Evolutionary conservation across 2,329 filamentous ascomycete genomes (phyloP), one percentile per base, ranked within the genome.

Genomic region (Pseudogymnoascus sp.): DNA sequence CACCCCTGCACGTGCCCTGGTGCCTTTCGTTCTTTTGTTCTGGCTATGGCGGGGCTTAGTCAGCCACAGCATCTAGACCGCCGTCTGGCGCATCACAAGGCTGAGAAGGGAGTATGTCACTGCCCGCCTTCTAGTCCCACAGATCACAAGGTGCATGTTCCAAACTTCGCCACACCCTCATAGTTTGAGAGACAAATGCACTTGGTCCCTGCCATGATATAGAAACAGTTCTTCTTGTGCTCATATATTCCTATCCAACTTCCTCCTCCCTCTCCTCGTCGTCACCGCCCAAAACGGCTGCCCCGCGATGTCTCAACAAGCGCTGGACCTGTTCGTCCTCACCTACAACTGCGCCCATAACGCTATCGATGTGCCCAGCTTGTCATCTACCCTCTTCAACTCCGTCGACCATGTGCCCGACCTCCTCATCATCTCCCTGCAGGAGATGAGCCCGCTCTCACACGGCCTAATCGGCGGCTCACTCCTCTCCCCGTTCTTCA

Each of bases 321-420:
- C 48, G 64, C 79, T 95, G 61, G 85, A 87, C 69, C 76, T 92
- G 62, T 87, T 96, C 69, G 82, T 96, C 65, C 75, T 96, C 61
- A 96, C 92, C 9, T 96, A 94, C 79, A 97, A 97, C 73, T 95
- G 90, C 70, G 93, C 83, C 33, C 89, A 90, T 67, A 80, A 80
- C 61, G 75, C 85, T 7, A 84, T 96, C 69, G 81, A 92, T 67
- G 79, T 86, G 21, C 78, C 85, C 37, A 79, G 84, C 60, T 91
- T 97, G 69, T 86, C 89, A 12, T 76, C 82, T 9, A 86, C 92
- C 70, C 78, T 96, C 67, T 84, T 88, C 71, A 75, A 80, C 60
- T 79, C 77, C 36, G 81, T 94, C 62, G 74, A 72, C 5, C 72
- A 87, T 73, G 79, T 91, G 4, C 92, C 80, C 3, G 85, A 88